phyloP scores from a whole-genome alignment of 257 asterid genomes.

The Plantago ovata region DNA sequence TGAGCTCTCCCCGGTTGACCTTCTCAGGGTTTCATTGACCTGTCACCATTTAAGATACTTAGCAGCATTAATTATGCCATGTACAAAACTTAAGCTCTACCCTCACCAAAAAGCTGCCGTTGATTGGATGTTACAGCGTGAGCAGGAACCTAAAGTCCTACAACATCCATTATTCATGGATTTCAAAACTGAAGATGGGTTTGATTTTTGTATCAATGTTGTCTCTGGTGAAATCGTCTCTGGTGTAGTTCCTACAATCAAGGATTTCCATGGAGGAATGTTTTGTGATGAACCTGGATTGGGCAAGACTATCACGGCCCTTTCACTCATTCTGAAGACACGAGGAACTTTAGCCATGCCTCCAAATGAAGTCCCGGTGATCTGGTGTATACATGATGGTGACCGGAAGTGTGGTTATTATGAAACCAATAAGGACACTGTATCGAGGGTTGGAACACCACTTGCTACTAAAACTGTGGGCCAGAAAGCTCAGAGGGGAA shows the following conservation, averaged over 20 bases:
- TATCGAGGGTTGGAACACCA: constrained; percentile 29
- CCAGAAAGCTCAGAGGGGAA: constrained; percentile 65
- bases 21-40: constrained; percentile 62
- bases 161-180: constrained; percentile 72
- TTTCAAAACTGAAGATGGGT: constrained; percentile 69
- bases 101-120: constrained; percentile 97
- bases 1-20: constrained; percentile 61
- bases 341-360: constrained; percentile 82
- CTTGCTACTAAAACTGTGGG: constrained; percentile 32
- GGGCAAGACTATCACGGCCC: constrained; percentile 94
- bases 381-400: constrained; percentile 77
- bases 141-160: constrained; percentile 49
- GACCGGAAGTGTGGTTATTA: constrained; percentile 78
- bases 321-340: constrained; percentile 79
- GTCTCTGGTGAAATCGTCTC: constrained; percentile 74
- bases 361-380: constrained; percentile 57
- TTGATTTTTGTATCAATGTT: constrained; percentile 52
- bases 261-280: constrained; percentile 92
- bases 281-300: constrained; percentile 99
- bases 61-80: constrained; percentile 88
- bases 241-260: constrained; percentile 48
- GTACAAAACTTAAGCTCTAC: constrained; percentile 86
- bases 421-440: constrained; percentile 49
- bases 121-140: constrained; percentile 94
- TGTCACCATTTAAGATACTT: constrained; percentile 71